Evolutionary conservation across 2,329 filamentous ascomycete genomes (phyloP), one percentile per base, ranked within the genome.

Genomic region (Furcasterigmium sp.): DNA sequence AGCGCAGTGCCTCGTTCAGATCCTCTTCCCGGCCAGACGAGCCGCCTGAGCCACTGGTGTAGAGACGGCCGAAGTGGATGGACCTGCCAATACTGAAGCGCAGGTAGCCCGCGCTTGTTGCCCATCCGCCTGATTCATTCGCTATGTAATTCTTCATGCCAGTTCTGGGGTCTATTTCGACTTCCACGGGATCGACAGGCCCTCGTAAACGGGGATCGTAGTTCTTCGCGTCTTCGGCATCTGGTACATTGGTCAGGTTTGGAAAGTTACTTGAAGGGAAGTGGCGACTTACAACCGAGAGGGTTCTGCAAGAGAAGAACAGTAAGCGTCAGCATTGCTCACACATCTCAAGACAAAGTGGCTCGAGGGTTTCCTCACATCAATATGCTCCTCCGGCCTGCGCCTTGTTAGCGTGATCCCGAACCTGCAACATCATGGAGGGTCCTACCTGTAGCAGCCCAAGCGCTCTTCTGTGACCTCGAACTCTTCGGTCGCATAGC

Each of bases 61-160:
- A 91, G 21, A 87, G 65, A 28, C 87, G 76, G 13, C 87, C 87
- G 53, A 78, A 90, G 63, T 91, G 87, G 49, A 91, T 86, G 59
- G 83, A 80, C 46, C 86, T 78, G 13, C 75, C 74, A 48, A 93
- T 73, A 54, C 85, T 90, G 64, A 80, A 87, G 53, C 83, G 82
- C 46, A 95, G 75, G 56, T 91, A 96, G 30, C 87, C 91, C 8
- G 87, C 72, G 50, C 90, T 95, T 17, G 93, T 98, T 2, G 91
- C 88, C 87, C 91, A 96, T 32, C 80, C 77, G 5, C 90, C 88
- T 13, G 68, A 72, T 61, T 97, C 91, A 56, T 96, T 97, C 47
- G 91, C 83, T 53, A 98, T 97, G 63, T 98, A 98, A 62, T 97
- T 97, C 67, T 97, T 98, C 91, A 98, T 95, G n/a, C 91, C 91